Percentiles rank a stretch among this genome's conserved stretches.
Evolutionary conservation across 768 basidiomycete genomes (phyloP).

Genomic region (Leucogyrophana mollusca): DNA sequence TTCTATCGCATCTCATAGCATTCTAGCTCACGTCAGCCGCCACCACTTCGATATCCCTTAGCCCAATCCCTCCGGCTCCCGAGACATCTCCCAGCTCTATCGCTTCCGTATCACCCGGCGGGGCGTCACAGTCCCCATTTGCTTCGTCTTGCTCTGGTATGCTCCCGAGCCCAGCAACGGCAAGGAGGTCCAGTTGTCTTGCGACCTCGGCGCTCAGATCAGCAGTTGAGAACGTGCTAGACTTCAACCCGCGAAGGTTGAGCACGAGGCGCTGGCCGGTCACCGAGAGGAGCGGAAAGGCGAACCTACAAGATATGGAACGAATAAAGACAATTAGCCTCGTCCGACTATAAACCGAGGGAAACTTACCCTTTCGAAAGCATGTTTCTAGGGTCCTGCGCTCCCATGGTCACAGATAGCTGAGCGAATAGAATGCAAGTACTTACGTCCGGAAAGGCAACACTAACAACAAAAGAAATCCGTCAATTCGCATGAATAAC

Average conservation of each 20-base stretch:
- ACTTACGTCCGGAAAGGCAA: neutral
- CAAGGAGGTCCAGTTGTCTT: too few species aligned
- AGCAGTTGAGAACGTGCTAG: neutral
- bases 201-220: conserved; percentile 1
- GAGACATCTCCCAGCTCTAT: too few species aligned
- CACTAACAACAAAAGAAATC: too few species aligned
- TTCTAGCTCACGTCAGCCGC: too few species aligned
- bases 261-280: conserved; percentile 3
- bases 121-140: too few species aligned
- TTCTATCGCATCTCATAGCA: too few species aligned
- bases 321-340: neutral
- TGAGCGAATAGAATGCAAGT: neutral
- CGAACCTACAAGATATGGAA: neutral
- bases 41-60: too few species aligned
- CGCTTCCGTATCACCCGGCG: too few species aligned
- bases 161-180: too few species aligned
- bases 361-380: neutral
- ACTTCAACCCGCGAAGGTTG: neutral
- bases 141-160: too few species aligned
- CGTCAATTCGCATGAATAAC: too few species aligned
- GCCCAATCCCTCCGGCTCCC: too few species aligned
- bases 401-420: neutral
- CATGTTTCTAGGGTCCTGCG: neutral
- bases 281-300: neutral
- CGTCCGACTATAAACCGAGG: neutral